A percentile compares a stretch with the other conserved stretches of the same genome.
Conservation (phyloP, 1,284 basidiomycete genomes). For the Entoloma clypeatum region DNA sequence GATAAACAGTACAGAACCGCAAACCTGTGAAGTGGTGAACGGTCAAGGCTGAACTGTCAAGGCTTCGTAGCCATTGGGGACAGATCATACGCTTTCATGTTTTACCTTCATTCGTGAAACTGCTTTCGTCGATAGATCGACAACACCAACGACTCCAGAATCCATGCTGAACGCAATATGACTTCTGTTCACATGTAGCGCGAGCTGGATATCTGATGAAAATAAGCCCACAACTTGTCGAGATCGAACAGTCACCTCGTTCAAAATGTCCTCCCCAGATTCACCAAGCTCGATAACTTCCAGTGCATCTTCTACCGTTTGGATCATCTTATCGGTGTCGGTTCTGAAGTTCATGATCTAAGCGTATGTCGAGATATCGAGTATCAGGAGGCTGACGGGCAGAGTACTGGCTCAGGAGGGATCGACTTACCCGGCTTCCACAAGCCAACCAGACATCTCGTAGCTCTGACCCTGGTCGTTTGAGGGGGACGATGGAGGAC, state of each 20-base stretch:
- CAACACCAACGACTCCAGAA: constrained; percentile 59
- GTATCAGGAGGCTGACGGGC: not conserved
- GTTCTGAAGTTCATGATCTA: constrained; percentile 44
- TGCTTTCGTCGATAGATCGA: constrained; percentile 49
- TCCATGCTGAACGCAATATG: constrained; percentile 68
- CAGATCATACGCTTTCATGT: constrained; percentile 55
- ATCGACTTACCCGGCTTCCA: constrained; percentile 46
- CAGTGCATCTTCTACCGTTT: constrained; percentile 45
- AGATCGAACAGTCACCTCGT: constrained; percentile 61
- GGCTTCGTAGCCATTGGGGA: not conserved
- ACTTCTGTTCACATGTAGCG: constrained; percentile 49
- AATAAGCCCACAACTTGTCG: constrained; percentile 7
- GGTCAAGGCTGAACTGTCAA: not conserved
- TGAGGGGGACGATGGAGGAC: constrained; percentile 52
- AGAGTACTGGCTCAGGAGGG: constrained; percentile 17
- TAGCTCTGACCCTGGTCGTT: constrained; percentile 35
- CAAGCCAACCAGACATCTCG: constrained; percentile 59
- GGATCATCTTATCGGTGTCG: constrained; percentile 44
- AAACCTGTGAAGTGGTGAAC: constrained; percentile 46
- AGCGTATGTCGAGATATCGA: not conserved
- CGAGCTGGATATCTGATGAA: constrained; percentile 51
- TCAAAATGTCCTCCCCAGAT: constrained; percentile 56
- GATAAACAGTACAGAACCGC: constrained; percentile 63
- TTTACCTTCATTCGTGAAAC: constrained; percentile 54
- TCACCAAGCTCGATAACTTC: constrained; percentile 41